phyloP scores from a whole-genome alignment of 441 rosid species.

The Corymbia calophylla region DNA sequence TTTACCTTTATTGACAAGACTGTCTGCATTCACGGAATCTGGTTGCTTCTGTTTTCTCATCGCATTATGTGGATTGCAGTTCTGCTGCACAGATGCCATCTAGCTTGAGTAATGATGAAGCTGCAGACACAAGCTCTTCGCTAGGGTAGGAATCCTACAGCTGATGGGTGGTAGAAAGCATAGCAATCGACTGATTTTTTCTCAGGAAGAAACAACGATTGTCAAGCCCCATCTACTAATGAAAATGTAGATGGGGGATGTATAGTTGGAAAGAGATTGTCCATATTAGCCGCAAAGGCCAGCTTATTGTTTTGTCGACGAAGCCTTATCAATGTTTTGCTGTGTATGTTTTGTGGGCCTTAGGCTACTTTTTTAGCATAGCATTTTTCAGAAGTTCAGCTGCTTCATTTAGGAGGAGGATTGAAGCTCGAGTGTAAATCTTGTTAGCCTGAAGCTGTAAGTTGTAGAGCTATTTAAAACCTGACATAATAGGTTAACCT shows the following conservation, averaged over 20 bases:
- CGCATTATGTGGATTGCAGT: slow-evolving; percentile 19
- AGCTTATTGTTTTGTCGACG: neutral
- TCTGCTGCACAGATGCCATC: slow-evolving; percentile 38
- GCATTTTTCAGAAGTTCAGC: neutral
- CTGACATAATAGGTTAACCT: neutral
- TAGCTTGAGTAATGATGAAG: slow-evolving; percentile 67
- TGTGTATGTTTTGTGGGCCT: neutral
- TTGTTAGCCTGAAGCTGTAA: neutral
- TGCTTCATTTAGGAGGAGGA: neutral
- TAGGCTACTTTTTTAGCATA: neutral
- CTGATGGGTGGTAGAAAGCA: neutral
- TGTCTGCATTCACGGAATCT: neutral
- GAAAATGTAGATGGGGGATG: neutral
- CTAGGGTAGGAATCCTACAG: slow-evolving; percentile 17
- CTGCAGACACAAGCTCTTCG: slow-evolving; percentile 53
- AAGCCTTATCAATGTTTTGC: neutral
- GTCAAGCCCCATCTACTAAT: neutral
- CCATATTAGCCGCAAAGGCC: neutral
- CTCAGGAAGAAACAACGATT: neutral
- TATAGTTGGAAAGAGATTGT: neutral
- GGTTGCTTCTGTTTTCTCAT: neutral
- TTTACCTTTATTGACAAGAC: neutral
- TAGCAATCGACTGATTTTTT: neutral
- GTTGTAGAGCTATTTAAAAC: neutral
- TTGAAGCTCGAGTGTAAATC: neutral